Conservation (phyloP, 345 rosid genomes). For the Heritiera littoralis region DNA sequence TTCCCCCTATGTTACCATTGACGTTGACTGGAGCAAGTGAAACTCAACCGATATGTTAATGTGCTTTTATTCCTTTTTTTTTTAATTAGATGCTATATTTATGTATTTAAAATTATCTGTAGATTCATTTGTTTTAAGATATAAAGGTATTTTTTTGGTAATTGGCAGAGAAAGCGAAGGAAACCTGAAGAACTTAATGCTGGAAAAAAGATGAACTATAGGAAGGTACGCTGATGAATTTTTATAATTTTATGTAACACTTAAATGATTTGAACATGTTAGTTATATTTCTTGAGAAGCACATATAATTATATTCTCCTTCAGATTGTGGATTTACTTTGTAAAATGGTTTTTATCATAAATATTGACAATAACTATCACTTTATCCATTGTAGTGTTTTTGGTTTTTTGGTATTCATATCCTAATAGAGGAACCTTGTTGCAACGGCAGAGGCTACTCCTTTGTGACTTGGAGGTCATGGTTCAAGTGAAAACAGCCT, state of each 20-base stretch:
- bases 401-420: not conserved
- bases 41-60: not conserved
- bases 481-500: no score
- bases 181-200: slow-evolving; percentile 62
- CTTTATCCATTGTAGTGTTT: not conserved
- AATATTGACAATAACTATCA: not conserved
- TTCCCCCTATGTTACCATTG: not conserved
- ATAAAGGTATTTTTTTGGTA: slow-evolving; percentile 20
- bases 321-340: not conserved
- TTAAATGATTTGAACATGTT: not conserved
- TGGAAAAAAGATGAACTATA: slow-evolving; percentile 58
- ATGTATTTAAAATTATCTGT: not conserved
- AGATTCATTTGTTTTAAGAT: slow-evolving; percentile 8
- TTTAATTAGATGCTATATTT: not conserved
- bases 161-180: slow-evolving; percentile 81
- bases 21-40: not conserved
- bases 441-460: no score
- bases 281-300: slow-evolving; percentile 3
- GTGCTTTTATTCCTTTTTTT: not conserved
- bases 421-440: not conserved
- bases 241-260: not conserved
- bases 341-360: not conserved
- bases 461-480: no score
- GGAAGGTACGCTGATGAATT: slow-evolving; percentile 59
- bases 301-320: not conserved